Evolutionary conservation across 139 green algal genomes (phyloP), one percentile per base, ranked within the genome.

Genomic region (Asterochloris erici): DNA sequence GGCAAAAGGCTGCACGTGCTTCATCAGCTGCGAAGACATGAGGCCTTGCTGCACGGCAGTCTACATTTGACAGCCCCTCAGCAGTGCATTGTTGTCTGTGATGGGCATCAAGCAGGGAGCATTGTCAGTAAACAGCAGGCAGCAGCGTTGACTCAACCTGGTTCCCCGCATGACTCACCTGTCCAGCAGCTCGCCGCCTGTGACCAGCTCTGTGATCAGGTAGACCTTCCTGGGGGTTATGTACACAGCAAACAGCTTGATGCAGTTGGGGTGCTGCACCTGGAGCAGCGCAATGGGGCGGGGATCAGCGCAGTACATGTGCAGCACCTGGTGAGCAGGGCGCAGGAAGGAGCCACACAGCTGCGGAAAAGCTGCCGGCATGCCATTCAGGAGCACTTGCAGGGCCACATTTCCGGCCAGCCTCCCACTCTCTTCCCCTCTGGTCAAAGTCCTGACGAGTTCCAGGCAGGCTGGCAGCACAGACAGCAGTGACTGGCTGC

Each of bases 151-250:
- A 54, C 38, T 54, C 38, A 54, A 54, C 38, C 38, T 54, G 38
- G 38, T 54, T 54, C 38, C 2, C 38, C 38, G 6, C 38, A 54
- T 54, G 38, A 54, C 38, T 54, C 38, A 94, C 90, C 90, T 91
- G 88, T 96, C 92, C 24, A 96, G 87, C 68, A 96, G 87, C 87
- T 96, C 92, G 0, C 92, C 92, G 0, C 92, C 92, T 66, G 90
- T 91, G 1, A 96, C 91, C 14, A 95, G 90, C 90, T 96, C 92
- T 4, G 92, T 96, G 26, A 96, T 89, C 17, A 96, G 87, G 87
- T 94, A 96, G 28, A 96, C 92, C 74, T 94, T 94, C 54, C 89
- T 85, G 1, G 86, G 86, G 0, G 91, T 94, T 21, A 94, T 90
- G 83, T 92, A 95, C n/a, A 95, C 91, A 27, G 91, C 90, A 82